phyloP scores from a whole-genome alignment of 371 early-diverging fungal species.

The Mortierella sp. region DNA sequence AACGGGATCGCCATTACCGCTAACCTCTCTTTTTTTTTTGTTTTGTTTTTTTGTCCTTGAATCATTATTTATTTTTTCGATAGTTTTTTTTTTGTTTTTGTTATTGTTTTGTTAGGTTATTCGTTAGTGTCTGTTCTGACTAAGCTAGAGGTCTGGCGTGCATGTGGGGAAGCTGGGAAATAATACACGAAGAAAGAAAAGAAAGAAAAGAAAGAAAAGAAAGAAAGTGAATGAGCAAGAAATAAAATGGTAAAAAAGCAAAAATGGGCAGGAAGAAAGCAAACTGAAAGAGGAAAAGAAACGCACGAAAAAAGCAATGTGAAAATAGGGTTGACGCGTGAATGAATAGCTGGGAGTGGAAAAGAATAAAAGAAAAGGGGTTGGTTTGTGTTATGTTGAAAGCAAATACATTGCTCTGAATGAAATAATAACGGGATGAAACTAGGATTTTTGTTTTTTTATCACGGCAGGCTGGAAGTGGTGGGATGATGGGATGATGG shows the following conservation, averaged over 20 bases:
- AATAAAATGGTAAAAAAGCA: background rate
- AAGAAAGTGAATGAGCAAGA: background rate
- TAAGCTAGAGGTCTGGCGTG: background rate
- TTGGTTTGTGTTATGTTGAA: too few species aligned
- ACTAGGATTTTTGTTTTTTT: constrained; percentile 6
- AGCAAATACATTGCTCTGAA: background rate
- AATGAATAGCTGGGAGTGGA: background rate
- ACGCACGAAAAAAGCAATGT: background rate
- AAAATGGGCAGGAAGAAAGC: background rate
- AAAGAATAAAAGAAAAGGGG: background rate
- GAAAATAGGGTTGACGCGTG: background rate
- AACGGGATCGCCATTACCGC: background rate
- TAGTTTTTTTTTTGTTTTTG: background rate
- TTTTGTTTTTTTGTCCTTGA: background rate
- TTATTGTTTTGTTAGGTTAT: background rate
- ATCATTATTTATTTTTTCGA: background rate
- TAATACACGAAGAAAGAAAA: background rate
- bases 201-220: background rate
- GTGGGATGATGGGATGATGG: background rate
- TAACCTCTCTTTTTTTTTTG: background rate
- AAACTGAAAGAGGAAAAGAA: background rate
- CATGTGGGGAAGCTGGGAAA: background rate
- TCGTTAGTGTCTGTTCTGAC: background rate
- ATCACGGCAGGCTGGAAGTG: background rate
- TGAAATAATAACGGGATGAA: background rate